These are phyloP conservation scores for Primulina tabacum DNA, from an alignment of 257 asterid species.

Conservation along the genomic window DNA sequence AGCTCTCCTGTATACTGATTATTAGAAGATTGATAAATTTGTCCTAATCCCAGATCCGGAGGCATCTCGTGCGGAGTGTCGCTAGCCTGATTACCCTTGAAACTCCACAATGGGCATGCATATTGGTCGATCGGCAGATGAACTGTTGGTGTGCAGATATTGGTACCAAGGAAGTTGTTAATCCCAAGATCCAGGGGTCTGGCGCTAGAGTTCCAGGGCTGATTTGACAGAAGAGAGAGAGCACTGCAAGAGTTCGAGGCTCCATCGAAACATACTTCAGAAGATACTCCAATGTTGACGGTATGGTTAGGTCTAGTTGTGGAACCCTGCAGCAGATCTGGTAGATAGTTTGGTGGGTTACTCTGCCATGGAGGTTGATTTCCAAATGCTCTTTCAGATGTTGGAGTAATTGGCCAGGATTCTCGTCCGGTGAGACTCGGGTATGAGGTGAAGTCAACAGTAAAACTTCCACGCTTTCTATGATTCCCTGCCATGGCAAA, in stretches of 20 bases:
- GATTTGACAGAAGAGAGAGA: slow-evolving; percentile 99
- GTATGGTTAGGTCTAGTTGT: slow-evolving; percentile 33
- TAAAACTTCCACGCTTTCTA: slow-evolving; percentile 55
- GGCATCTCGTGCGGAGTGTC: slow-evolving; percentile 44
- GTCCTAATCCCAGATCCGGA: slow-evolving; percentile 56
- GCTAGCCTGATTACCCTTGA: slow-evolving; percentile 42
- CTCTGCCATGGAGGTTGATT: slow-evolving; percentile 57
- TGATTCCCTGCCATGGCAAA: slow-evolving; percentile 47
- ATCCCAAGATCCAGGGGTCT: slow-evolving; percentile 49
- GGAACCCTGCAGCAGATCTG: slow-evolving; percentile 48
- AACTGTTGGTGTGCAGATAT: slow-evolving; percentile 33
- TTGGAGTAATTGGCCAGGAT: slow-evolving; percentile 39
- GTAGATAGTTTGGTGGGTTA: slow-evolving; percentile 42
- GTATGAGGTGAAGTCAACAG: slow-evolving; percentile 70
- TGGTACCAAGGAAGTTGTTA: slow-evolving; percentile 31
- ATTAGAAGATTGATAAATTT: slow-evolving; percentile 38
- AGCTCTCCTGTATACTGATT: slow-evolving; percentile 49
- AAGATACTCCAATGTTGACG: slow-evolving; percentile 38
- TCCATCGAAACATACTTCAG: slow-evolving; percentile 46
- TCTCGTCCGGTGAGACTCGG: slow-evolving; percentile 39
- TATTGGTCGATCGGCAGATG: slow-evolving; percentile 51
- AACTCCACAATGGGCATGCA: slow-evolving; percentile 44
- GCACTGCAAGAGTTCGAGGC: slow-evolving; percentile 62
- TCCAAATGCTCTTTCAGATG: slow-evolving; percentile 38
- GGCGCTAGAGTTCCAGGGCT: slow-evolving; percentile 67